Evolutionary conservation across 116 monocot genomes (phyloP), one percentile per base, ranked within the genome.

Genomic region (Trichopus zeylanicus): DNA sequence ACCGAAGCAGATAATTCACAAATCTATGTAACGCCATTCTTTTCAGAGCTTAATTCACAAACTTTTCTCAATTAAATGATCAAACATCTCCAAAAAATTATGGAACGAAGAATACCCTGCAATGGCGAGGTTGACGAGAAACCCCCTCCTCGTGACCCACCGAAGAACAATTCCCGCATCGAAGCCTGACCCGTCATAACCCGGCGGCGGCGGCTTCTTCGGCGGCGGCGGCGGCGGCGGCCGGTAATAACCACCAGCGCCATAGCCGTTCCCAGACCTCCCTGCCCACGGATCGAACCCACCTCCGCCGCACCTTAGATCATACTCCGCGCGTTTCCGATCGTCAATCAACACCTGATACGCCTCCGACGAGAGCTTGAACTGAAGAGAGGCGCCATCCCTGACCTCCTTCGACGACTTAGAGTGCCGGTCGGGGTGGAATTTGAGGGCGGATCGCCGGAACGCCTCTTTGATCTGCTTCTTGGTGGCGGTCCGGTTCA

Each of bases 401-500:
- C 67, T 55, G 57, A 68, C 69, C 13, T 38, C 56, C 3, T 62
- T 25, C 22, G 87, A 51, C 26, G 95, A 87, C 13, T 75, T 71
- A 47, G 64, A 62, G 77, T 97, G 95, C 23, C 75, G 64, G 42
- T 97, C 95, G 2, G 95, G 95, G 79, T 97, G 91, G 77, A 81
- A 87, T 24, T 81, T 57, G 55, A 95, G 79, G 34, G 95, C 95
- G 49, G 75, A 81, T 22, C 68, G 60, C 15, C 95, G 70, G 69
- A 84, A 95, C 19, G 95, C 90, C n/a, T 74, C 89, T 51, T 95
- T 95, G 70, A 95, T 87, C 66, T 95, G 87, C 34, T 78, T 81
- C 70, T 82, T 95, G 74, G 64, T 79, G 31, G 95, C 95, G 61
- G 26, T 48, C 7, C 51, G 21, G 25, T 52, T 29, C 32, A 95